Percentiles rank a stretch among this genome's conserved stretches.
phyloP scores from a whole-genome alignment of 108 stramenopile genomes.

The Aurantiochytrium sp. region DNA sequence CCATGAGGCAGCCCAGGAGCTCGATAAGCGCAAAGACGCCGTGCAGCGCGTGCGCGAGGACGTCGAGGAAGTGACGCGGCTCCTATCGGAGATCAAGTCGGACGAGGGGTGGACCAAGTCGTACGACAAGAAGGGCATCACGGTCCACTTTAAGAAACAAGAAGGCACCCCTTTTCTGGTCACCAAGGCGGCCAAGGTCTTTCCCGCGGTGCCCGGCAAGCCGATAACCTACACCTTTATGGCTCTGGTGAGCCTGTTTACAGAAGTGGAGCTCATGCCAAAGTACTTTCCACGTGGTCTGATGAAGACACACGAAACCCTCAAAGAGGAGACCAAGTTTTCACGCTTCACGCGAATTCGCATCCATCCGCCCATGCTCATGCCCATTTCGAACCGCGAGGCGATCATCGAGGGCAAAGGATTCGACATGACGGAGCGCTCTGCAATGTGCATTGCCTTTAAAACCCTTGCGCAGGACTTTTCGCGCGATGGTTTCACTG shows the following conservation, averaged over 20 bases:
- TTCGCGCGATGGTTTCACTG: background rate
- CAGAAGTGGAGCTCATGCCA: background rate
- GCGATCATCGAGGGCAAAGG: background rate
- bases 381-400: constrained; percentile 11
- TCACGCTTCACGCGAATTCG: background rate
- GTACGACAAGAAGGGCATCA: background rate
- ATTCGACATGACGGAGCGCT: constrained; percentile 9
- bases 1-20: too few relatives aligned
- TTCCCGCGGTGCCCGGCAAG: background rate
- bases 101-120: background rate
- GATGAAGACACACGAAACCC: background rate
- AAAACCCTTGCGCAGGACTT: background rate
- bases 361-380: background rate
- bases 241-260: background rate
- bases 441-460: background rate
- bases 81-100: background rate
- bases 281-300: constrained; percentile 6
- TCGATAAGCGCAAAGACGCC: background rate
- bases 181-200: background rate
- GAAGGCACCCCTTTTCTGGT: background rate
- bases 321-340: background rate
- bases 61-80: background rate
- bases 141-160: background rate
- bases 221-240: background rate
- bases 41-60: background rate